phyloP scores from a whole-genome alignment of 192 early-diverging fungal species.

The Mortierella alpina region DNA sequence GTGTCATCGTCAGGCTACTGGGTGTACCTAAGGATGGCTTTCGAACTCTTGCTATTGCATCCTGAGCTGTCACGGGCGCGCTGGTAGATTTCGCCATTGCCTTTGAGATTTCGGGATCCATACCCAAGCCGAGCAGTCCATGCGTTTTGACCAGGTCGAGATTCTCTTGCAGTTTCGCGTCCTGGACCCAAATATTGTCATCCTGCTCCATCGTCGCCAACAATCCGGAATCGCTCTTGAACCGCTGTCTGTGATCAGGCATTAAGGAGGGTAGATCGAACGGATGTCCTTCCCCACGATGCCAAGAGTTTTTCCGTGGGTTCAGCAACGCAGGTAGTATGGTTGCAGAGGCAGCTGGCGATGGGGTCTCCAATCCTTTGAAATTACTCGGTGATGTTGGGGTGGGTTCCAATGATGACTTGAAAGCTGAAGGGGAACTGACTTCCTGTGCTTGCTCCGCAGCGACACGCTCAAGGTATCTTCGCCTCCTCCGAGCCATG shows the following conservation, averaged over 20 bases:
- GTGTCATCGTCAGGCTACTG: slow-evolving; percentile 4
- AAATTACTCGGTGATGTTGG: no score
- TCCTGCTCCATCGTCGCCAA: slow-evolving; percentile 17
- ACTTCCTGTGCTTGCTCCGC: background rate
- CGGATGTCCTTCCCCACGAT: slow-evolving; percentile 45
- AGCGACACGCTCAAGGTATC: slow-evolving; percentile 36
- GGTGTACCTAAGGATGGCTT: slow-evolving; percentile 20
- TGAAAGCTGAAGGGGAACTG: background rate
- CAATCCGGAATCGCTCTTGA: slow-evolving; percentile 23
- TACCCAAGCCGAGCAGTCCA: slow-evolving; percentile 13
- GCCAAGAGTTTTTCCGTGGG: slow-evolving; percentile 49
- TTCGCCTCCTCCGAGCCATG: slow-evolving; percentile 32
- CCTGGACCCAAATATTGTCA: slow-evolving; percentile 10
- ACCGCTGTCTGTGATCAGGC: slow-evolving; percentile 14
- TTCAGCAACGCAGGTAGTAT: slow-evolving; percentile 24
- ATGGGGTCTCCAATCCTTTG: background rate
- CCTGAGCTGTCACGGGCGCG: background rate
- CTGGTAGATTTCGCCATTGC: slow-evolving; percentile 6
- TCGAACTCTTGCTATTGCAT: slow-evolving; percentile 2
- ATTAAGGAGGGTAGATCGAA: slow-evolving; percentile 15
- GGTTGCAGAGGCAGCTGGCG: slow-evolving; percentile 1
- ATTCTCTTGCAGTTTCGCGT: background rate
- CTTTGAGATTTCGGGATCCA: slow-evolving; percentile 14
- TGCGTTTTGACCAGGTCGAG: background rate
- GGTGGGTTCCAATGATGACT: no score